Evolutionary conservation across 73 alveolate species (phyloP), one percentile per base, ranked within the genome.

Genomic region (Paramecium caudatum): DNA sequence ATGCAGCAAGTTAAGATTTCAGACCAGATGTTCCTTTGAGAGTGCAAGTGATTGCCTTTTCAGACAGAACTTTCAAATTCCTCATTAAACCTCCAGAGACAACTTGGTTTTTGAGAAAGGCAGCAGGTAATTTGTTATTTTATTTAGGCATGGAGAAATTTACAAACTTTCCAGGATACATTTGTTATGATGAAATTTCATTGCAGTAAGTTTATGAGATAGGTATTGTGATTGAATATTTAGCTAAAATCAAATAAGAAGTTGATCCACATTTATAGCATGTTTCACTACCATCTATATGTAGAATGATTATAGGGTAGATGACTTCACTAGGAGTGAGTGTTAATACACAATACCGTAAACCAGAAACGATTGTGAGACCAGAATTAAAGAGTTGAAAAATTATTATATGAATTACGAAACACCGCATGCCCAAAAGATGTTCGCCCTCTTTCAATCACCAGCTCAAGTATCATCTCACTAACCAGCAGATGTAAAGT

Each of bases 11-110:
- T 47, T 45, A 46, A 13, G 48, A 91, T 17, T 63, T 69, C 47
- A 82, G 94, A 78, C 87, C 95, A 45, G 98, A 94, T 69, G 94
- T 93, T 4, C 96, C 96, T 10, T 61, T 94, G 69, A 90, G 98
- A 78, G 98, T 94, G 3, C 23, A 90, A 16, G 91, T 94, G 4
- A 88, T 69, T 17, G 98, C 98, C 23, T 93, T 88, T 62, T 91
- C 82, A 49, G 98, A 94, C 55, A 90, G 98, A 91, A 90, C 94
- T 33, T 94, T 90, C 84, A 82, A 65, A 61, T 94, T 93, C 70
- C 50, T 74, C 3, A 87, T 94, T 34, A 94, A 93, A 82, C 98
- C 98, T 7, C 98, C 98, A 47, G 96, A 95, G 55, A 93, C 98
- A 39, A 47, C 96, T 43, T 94, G 95, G 95, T 94, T 94, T 74